Base-by-base conservation (phyloP, 371 early-diverging fungal species). In the Mortierella sp. region DNA sequence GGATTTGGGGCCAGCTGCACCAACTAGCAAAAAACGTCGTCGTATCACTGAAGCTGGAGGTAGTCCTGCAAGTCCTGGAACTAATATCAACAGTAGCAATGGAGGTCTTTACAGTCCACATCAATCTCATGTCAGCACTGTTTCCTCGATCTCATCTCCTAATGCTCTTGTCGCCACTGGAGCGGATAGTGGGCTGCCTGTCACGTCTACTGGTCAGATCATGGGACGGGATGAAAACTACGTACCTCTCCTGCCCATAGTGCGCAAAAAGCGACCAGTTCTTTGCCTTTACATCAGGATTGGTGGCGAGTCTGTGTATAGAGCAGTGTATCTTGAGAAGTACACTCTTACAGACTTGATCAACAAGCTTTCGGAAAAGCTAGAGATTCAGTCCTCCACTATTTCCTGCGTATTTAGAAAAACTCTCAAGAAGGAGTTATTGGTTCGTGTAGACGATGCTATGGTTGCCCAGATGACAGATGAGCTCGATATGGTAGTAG, bases 311-410 rank as follows among this genome's bases (percentile, higher is more conserved):
- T 53, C 84, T 4, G 84, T 87, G 1, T 86, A 85, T 66, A 81
- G 88, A 9, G 91, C 91, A 0, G 77, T 89, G 22, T 90, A 90
- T 64, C 83, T 90, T 5, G 88, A 90, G 45, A 74, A 83, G 16
- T 72, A 83, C 2, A 87, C 87, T 0, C 77, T 87, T 7, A 55
- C 73, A 21, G 85, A 88, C 16, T 63, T 90, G 36, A 79, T 82
- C 3, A 70, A 82, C 11, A 88, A 88, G 52, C 62, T 89, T 52
- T 61, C 84, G 22, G 83, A 80, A 28, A 89, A 88, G 59, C 72
- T 89, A 45, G 72, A 85, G 52, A 77, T 88, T 16, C 81, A 83
- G 11, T 75, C 86, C 10, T 74, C 85, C 21, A 77, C 75, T 13
- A 73, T 86, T 40, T 76, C 81, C n/a, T 62, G 77, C 13, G 45